Evolutionary conservation across 2,329 filamentous ascomycete genomes (phyloP), one percentile per base, ranked within the genome.

Genomic region (Rhinocladiella similis): DNA sequence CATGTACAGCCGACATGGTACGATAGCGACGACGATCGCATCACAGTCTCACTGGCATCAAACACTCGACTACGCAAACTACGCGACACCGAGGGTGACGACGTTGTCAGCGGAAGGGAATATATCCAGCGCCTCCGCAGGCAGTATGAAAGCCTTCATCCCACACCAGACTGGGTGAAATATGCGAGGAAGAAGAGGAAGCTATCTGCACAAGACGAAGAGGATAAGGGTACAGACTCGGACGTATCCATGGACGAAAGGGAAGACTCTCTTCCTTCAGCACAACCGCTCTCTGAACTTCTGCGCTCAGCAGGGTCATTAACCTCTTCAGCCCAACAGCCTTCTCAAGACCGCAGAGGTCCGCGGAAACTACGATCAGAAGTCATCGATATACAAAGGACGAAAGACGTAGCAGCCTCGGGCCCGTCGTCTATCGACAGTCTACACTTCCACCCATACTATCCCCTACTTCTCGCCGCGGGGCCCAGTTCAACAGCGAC

Each of bases 11-110:
- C 87, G 2, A 89, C 85, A 1, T 99, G 94, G 94, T 86, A 92
- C 65, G 94, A 99, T 70, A 97, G 92, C 72, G 94, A 99, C 67
- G 94, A 99, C 69, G 94, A 97, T 69, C 83, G 90, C 52, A 77
- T 97, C 60, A 83, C 85, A 5, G 82, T 99, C 47, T 97, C 93
- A 13, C 80, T 99, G 38, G 88, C 90, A 3, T 83, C 84, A 22
- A 85, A 87, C 43, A 83, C 85, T 47, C 83, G 89, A 62, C 72
- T 97, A 69, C 84, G 92, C 63, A 97, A 97, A 73, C 78, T 99
- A 60, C 83, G 94, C 59, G 79, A 86, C 49, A 87, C 85, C 1
- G 91, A 93, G 68, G 83, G 83, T 1, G 94, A 99, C 67, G 94
- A 99, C 70, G 70, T 96, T 10, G 84, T 99, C 61, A 90, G 78